A percentile compares a stretch with the other conserved stretches of the same genome.
Conservation (phyloP, 495 filamentous ascomycete species). For the Aspergillus sparsus region DNA sequence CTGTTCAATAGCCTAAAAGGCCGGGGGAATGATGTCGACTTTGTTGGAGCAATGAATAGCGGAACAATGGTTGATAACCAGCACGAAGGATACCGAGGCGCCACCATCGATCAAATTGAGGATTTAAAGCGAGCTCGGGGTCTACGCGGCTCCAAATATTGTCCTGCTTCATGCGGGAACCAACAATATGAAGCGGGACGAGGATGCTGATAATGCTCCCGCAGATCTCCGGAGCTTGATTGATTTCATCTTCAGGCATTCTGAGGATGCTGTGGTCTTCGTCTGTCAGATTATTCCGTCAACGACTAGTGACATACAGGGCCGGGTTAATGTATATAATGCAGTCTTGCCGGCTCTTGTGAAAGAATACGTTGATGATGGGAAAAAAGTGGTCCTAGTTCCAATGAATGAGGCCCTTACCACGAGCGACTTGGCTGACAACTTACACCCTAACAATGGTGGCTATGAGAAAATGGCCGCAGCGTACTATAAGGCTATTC, state of each 20-base stretch:
- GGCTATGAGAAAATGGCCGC: slow-evolving; percentile 1
- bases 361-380: neutral
- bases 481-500: neutral
- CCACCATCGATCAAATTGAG: neutral
- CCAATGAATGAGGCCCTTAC: neutral
- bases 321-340: neutral
- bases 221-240: neutral
- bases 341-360: neutral
- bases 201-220: neutral
- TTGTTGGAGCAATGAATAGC: neutral
- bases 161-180: slow-evolving; percentile 9
- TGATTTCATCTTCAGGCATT: neutral
- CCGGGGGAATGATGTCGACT: neutral
- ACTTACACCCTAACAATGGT: slow-evolving; percentile 2
- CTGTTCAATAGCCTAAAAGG: neutral
- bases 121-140: neutral
- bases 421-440: neutral
- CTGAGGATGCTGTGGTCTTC: neutral
- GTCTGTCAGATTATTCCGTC: neutral
- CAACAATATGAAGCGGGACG: slow-evolving; percentile 4
- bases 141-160: slow-evolving; percentile 3
- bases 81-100: neutral
- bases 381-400: neutral
- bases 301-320: neutral
- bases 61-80: neutral